Conservation (phyloP, 2,329 filamentous ascomycete species). For the Diaporthe eres region DNA sequence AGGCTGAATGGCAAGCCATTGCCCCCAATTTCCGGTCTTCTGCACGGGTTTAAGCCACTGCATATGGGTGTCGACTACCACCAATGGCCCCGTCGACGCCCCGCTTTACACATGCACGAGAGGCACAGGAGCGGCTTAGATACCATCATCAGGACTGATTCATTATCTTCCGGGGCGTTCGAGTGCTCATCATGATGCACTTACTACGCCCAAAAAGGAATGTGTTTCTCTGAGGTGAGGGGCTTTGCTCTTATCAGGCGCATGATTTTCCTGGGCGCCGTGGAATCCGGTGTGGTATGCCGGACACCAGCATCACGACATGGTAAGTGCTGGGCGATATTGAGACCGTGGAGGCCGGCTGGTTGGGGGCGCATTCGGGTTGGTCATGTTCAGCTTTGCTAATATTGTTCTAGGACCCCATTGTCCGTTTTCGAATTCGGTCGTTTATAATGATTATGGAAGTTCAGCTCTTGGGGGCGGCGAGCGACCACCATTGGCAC, state of each 20-base stretch:
- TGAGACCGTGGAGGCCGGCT: neutral
- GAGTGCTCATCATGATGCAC: neutral
- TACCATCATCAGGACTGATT: neutral
- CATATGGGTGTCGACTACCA: conserved; percentile 4
- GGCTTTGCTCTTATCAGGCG: neutral
- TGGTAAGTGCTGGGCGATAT: neutral
- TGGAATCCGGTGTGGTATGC: neutral
- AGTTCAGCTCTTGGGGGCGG: neutral
- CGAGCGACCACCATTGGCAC: neutral
- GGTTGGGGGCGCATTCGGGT: neutral
- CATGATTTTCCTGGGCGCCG: neutral
- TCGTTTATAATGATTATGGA: neutral
- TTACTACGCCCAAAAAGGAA: conserved; percentile 7
- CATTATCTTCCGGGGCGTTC: neutral
- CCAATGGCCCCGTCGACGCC: conserved; percentile 4
- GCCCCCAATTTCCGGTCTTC: conserved; percentile 11
- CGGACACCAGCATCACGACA: neutral
- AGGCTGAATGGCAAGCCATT: neutral
- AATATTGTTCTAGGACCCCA: neutral
- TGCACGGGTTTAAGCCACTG: conserved; percentile 12
- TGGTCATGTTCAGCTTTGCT: neutral
- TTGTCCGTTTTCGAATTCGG: neutral
- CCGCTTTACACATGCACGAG: conserved; percentile 10
- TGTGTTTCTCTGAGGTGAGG: neutral
- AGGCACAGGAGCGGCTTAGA: conserved; percentile 1